Evolutionary conservation across 129 eudicot species (phyloP), one percentile per base, ranked within the genome.

Genomic region (Helichrysum umbraculigerum): DNA sequence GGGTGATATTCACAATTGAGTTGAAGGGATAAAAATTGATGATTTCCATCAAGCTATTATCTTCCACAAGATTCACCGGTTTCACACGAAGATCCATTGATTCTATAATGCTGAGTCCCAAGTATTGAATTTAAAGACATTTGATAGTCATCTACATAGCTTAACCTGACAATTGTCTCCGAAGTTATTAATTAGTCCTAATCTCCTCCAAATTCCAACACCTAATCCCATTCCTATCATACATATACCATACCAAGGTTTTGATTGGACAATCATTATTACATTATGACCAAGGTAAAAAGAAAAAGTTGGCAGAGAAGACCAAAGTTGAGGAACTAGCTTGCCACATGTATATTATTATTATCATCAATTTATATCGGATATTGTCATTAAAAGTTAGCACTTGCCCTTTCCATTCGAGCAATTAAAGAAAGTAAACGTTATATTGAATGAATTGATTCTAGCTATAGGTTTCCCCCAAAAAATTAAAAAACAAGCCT

Each of bases 391-490:
- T 50, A 17, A 3, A 75, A 19, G 50, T 20, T 9, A 54, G 50
- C 47, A 6, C 66, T 7, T 50, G 10, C 21, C 51, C 25, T 44
- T 30, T 41, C 21, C 28, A 33, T 66, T 33, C 28, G 21, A 76
- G 30, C 65, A 14, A 9, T 11, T 33, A 66, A 33, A 22, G 54
- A 33, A 76, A 19, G 51, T 76, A 35, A 25, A 37, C 22, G 8
- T 41, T 20, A 68, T 1, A 58, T 7, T 19, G 25, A 35, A 5
- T 35, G 47, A 39, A 9, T 37, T 25, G 6, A 21, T 33, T 16
- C 74, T 19, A 54, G 81, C 54, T 4, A 76, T 56, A 76, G 5
- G 32, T 54, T 76, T 56, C 8, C 42, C 67, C 74, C 16, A 54
- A 76, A 67, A 22, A 22, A 2, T 16, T 11, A 0, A n/a, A 56